These are phyloP conservation scores for Borealophlyctis nickersoniae DNA, from an alignment of 192 early-diverging fungal species.

Conservation along the genomic window DNA sequence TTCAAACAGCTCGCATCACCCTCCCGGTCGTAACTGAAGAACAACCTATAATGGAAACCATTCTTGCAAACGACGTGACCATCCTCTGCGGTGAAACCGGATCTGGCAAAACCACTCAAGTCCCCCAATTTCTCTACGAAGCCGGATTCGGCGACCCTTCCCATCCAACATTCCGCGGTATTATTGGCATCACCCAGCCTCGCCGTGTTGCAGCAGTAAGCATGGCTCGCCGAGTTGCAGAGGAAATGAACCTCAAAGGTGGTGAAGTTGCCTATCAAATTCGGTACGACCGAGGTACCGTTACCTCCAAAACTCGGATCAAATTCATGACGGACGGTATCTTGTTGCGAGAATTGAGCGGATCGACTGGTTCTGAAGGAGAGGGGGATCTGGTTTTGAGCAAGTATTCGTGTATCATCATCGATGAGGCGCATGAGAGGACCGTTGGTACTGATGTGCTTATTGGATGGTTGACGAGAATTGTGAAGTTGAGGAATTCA, in stretches of 20 bases:
- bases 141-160: slow-evolving; percentile 91
- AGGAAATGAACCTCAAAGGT: slow-evolving; percentile 78
- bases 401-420: slow-evolving; percentile 93
- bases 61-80: slow-evolving; percentile 77
- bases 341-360: slow-evolving; percentile 83
- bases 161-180: slow-evolving; percentile 68
- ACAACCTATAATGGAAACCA: slow-evolving; percentile 97
- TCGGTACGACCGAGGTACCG: slow-evolving; percentile 82
- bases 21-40: slow-evolving; percentile 93
- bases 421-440: slow-evolving; percentile 99
- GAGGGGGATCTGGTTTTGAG: slow-evolving; percentile 75
- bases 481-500: slow-evolving; percentile 71
- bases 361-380: slow-evolving; percentile 14
- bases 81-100: slow-evolving; percentile 99
- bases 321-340: slow-evolving; percentile 99
- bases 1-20: slow-evolving; percentile 71
- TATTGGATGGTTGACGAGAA: slow-evolving; percentile 92
- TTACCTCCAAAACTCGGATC: slow-evolving; percentile 72
- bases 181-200: slow-evolving; percentile 98
- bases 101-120: slow-evolving; percentile 90
- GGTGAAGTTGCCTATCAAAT: slow-evolving; percentile 78
- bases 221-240: slow-evolving; percentile 91
- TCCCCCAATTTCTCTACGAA: slow-evolving; percentile 97
- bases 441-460: slow-evolving; percentile 97
- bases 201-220: slow-evolving; percentile 94